Percentiles rank a stretch among this genome's conserved stretches.
phyloP scores from a whole-genome alignment of 176 grass and related monocot genomes.

The Typha latifolia region DNA sequence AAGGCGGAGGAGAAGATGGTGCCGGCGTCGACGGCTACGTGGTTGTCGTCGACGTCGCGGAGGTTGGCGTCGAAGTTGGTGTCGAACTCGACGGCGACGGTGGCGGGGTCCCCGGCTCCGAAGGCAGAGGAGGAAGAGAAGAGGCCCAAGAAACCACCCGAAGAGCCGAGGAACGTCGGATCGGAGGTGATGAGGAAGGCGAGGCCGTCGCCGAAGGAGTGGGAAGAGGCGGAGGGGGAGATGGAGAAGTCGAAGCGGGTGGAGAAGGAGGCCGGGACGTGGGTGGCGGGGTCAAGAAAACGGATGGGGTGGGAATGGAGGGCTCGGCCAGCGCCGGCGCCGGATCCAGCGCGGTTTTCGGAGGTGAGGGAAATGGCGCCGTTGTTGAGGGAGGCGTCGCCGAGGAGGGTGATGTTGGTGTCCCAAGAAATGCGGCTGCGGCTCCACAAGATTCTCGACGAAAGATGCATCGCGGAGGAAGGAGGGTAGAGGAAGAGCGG shows the following conservation, averaged over 20 bases:
- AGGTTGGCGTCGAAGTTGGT: constrained; percentile 51
- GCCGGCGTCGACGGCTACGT: constrained; percentile 43
- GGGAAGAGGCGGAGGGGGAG: constrained; percentile 29
- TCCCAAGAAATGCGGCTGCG: constrained; percentile 42
- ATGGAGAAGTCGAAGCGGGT: constrained; percentile 57
- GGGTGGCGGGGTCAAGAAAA: constrained; percentile 25
- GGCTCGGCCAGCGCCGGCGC: constrained; percentile 28
- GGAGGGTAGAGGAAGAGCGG: no score
- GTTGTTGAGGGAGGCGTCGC: constrained; percentile 44
- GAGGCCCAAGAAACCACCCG: constrained; percentile 46
- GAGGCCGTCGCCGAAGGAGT: constrained; percentile 34
- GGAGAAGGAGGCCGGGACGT: constrained; percentile 36
- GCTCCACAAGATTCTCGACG: no score
- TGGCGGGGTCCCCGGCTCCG: constrained; percentile 19
- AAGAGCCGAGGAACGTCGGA: constrained; percentile 29
- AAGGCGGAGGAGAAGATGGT: constrained; percentile 48
- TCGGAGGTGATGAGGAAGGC: constrained; percentile 49
- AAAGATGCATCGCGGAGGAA: no score
- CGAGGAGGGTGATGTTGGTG: constrained; percentile 65
- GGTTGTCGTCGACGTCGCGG: constrained; percentile 54
- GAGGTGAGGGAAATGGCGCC: constrained; percentile 33
- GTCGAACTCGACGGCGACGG: constrained; percentile 26
- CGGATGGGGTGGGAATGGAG: constrained; percentile 47
- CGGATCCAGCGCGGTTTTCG: constrained; percentile 24
- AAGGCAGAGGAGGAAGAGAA: constrained; percentile 25